Evolutionary conservation across 345 rosid genomes (phyloP), one percentile per base, ranked within the genome.

Genomic region (Isatis tinctoria): DNA sequence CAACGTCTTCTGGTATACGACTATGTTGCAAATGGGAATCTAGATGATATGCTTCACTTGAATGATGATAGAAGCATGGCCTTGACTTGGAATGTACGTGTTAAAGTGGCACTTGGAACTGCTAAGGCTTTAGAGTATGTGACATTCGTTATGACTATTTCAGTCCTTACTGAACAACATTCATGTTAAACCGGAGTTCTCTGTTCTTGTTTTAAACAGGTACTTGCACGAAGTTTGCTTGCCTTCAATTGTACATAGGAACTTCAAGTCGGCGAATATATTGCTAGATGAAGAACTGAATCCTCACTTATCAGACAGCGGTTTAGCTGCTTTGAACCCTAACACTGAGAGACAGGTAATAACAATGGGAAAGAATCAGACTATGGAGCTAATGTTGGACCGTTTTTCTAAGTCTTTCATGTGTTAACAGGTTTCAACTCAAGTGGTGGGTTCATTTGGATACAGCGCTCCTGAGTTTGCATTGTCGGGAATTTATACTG

Each of bases 401-500:
- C 32, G 11, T 32, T 75, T 30, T 64, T 56, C 24, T 37, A n/a
- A 59, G 67, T 30, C 53, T 3, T 32, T 17, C 20, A 16, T 69
- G 52, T 51, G 74, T 9, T 13, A 56, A 63, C 90, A 95, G 99
- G 90, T 92, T 65, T 87, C 98, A 36, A 85, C 98, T 4, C 93
- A 90, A 83, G 80, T 96, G 91, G 90, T 92, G 76, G 99, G 97
- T 69, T 88, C 98, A 47, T 96, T 96, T 73, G 99, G 98, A 75
- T 96, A 96, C 63, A 96, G 99, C 37, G 97, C 99, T 44, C 99
- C 99, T 5, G 98, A 96, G 83, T 96, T 92, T 84, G 98, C 91
- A 30, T 77, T 96, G 83, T 96, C 99, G 0, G 99, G 99, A 72
- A 76, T 92, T 36, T 96, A 96, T 67, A 96, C 98, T 1, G 98